Conservation (phyloP, 768 basidiomycete genomes). For the Tylopilus sp. region DNA sequence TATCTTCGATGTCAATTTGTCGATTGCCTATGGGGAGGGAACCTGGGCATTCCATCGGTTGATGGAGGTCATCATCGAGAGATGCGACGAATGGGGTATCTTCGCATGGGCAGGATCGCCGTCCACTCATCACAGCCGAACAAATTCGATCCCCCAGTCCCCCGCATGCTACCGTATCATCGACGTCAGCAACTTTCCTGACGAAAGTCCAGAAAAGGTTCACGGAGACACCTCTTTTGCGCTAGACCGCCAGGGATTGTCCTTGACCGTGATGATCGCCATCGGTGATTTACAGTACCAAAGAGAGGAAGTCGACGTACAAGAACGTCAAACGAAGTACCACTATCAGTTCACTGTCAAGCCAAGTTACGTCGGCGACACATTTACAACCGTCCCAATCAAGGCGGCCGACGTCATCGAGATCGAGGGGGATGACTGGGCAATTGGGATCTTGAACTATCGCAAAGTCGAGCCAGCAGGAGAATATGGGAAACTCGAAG, state of each 20-base stretch:
- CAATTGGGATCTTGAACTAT: conserved; percentile 15
- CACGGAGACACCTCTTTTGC: conserved; percentile 17
- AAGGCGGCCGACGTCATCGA: neutral
- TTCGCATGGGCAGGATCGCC: conserved; percentile 22
- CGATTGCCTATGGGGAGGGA: conserved; percentile 16
- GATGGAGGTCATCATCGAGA: conserved; percentile 21
- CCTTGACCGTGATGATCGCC: conserved; percentile 10
- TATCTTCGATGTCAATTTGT: conserved; percentile 21
- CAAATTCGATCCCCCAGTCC: conserved; percentile 11
- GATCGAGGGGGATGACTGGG: conserved; percentile 2
- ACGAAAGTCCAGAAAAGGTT: neutral
- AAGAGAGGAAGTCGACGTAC: neutral
- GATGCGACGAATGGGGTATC: conserved; percentile 23
- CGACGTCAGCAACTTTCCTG: conserved; percentile 1
- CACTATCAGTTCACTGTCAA: conserved; percentile 10
- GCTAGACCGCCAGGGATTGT: conserved; percentile 14
- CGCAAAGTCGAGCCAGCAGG: conserved; percentile 10
- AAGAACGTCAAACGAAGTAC: neutral
- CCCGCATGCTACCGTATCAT: conserved; percentile 18
- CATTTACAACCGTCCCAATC: conserved; percentile 3
- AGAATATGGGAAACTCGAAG: conserved; percentile 7
- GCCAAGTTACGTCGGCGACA: conserved; percentile 1
- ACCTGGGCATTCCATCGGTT: conserved; percentile 25
- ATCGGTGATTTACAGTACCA: conserved; percentile 4
- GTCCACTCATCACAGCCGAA: conserved; percentile 12